Conservation (phyloP, 768 basidiomycete species). For the Rhodosporidiobolus odoratus region DNA sequence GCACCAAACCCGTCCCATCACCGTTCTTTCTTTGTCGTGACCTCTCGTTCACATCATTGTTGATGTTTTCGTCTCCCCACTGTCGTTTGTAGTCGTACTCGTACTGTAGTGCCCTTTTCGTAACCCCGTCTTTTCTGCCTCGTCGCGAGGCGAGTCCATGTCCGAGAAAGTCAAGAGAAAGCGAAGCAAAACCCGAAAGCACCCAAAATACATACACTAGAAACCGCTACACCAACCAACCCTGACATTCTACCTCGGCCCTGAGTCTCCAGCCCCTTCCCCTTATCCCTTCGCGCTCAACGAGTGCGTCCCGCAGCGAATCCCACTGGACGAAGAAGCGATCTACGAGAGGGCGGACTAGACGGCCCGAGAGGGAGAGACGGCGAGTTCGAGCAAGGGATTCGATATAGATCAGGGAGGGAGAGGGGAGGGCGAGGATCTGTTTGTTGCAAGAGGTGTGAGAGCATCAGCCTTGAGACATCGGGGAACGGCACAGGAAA, state of each 20-base stretch:
- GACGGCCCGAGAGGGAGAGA: slow-evolving; percentile 75
- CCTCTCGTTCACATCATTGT: no score
- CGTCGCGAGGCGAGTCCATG: background rate
- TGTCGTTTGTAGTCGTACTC: background rate
- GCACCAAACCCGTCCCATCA: no score
- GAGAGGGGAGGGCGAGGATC: slow-evolving; percentile 69
- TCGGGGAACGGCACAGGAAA: no score
- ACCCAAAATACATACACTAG: no score
- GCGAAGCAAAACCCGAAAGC: background rate
- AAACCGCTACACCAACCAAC: slow-evolving; percentile 27
- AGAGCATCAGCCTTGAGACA: background rate
- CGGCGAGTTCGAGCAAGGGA: slow-evolving; percentile 81
- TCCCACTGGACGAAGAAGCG: slow-evolving; percentile 94
- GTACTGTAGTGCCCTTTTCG: background rate
- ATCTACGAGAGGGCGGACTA: slow-evolving; percentile 76
- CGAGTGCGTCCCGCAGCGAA: slow-evolving; percentile 50
- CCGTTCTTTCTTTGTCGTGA: background rate
- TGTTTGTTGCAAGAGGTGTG: slow-evolving; percentile 45
- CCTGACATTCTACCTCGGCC: slow-evolving; percentile 31
- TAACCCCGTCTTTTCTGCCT: background rate
- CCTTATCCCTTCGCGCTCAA: background rate
- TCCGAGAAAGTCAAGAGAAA: background rate
- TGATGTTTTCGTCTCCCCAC: background rate
- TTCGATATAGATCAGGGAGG: slow-evolving; percentile 79
- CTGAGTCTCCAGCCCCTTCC: background rate